Evolutionary conservation across 768 basidiomycete species (phyloP).

Genomic region (Ramaria sp.): DNA sequence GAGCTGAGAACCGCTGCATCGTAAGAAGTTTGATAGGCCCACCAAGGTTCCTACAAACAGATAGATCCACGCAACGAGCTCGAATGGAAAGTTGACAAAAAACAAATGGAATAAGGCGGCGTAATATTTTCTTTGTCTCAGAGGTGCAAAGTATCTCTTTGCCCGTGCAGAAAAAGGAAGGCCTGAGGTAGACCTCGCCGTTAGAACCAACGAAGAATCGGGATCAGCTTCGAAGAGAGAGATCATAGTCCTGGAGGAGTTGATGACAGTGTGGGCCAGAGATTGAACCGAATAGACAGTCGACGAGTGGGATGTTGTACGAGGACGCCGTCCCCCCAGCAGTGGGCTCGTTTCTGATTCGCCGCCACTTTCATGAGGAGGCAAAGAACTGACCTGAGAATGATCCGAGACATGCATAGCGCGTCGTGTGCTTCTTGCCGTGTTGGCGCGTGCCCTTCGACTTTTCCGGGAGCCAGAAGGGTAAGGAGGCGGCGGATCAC

Average conservation of each 20-base stretch:
- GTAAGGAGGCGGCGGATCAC: conserved; percentile 66
- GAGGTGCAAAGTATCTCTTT: conserved; percentile 55
- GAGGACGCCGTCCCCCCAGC: conserved; percentile 22
- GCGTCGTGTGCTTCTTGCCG: conserved; percentile 18
- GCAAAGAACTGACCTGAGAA: conserved; percentile 20
- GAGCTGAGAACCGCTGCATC: background rate
- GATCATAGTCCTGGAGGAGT: background rate
- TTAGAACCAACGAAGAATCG: conserved; percentile 16
- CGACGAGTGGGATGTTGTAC: conserved; percentile 51
- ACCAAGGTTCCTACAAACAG: conserved; percentile 76
- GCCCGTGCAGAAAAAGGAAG: conserved; percentile 23
- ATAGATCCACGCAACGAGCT: conserved; percentile 67
- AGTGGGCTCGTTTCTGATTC: conserved; percentile 41
- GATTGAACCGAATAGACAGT: conserved; percentile 41
- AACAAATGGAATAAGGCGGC: conserved; percentile 56
- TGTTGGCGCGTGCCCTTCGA: conserved; percentile 21
- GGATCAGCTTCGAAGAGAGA: conserved; percentile 55
- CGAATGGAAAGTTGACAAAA: conserved; percentile 70
- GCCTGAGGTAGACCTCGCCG: conserved; percentile 3
- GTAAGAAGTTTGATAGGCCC: no score
- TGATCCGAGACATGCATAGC: conserved; percentile 25
- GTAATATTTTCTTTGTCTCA: conserved; percentile 48
- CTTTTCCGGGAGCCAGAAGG: conserved; percentile 29
- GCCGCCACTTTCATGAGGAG: conserved; percentile 20
- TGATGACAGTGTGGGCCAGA: conserved; percentile 51